Conservation (phyloP, 176 grass and related monocot species). For the Oryza coarctata region DNA sequence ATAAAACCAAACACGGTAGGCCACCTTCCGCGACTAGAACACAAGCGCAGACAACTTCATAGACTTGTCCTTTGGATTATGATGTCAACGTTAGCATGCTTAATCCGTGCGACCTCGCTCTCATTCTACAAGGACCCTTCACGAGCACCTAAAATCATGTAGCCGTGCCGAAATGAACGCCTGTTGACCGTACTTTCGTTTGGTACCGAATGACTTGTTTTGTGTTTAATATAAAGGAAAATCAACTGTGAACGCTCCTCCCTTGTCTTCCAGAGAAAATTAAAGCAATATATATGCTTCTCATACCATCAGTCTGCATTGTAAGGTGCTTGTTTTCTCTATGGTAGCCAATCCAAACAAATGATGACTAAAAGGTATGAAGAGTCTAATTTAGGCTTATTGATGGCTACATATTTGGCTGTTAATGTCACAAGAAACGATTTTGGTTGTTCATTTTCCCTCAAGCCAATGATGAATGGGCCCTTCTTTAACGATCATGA, state of each 20-base stretch:
- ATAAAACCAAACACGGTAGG: slow-evolving; percentile 40
- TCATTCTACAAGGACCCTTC: slow-evolving; percentile 30
- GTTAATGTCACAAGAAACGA: slow-evolving; percentile 26
- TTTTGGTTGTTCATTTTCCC: not conserved
- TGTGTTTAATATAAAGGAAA: not conserved
- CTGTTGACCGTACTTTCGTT: not conserved
- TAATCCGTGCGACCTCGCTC: slow-evolving; percentile 17
- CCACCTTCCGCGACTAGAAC: slow-evolving; percentile 25
- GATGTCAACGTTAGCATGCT: slow-evolving; percentile 40
- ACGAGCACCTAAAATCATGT: slow-evolving; percentile 17
- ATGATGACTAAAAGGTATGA: slow-evolving; percentile 31
- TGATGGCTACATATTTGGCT: not conserved
- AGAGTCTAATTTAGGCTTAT: slow-evolving; percentile 6
- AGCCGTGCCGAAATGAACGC: slow-evolving; percentile 22
- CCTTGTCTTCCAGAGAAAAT: not conserved
- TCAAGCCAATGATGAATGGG: not conserved
- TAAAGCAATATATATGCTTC: not conserved
- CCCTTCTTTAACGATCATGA: slow-evolving; percentile 26
- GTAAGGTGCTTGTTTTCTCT: slow-evolving; percentile 17
- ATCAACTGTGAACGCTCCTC: not conserved
- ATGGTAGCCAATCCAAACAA: slow-evolving; percentile 26
- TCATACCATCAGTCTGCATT: not conserved
- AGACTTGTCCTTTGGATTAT: slow-evolving; percentile 14
- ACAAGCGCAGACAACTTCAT: slow-evolving; percentile 8
- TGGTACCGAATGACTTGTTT: slow-evolving; percentile 13